phyloP scores from a whole-genome alignment of 2,329 filamentous ascomycete species.

The Penicillium sp. region DNA sequence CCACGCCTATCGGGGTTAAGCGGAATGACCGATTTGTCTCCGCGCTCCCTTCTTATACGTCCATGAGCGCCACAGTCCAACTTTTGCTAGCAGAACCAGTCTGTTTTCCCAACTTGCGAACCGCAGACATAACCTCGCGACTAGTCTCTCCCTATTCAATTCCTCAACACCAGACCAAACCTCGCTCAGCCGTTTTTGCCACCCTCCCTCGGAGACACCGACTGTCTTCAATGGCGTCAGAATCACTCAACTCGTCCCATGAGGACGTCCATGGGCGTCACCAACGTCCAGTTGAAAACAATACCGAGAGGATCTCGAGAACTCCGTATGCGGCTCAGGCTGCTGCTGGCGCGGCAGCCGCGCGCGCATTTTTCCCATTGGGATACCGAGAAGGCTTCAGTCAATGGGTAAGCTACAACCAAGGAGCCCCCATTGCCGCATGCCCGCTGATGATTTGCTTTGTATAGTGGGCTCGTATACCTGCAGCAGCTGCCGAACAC shows the following conservation, averaged over 20 bases:
- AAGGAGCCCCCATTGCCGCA: constrained; percentile 4
- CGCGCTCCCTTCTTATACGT: constrained; percentile 8
- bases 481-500: constrained; percentile 80
- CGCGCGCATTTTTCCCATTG: constrained; percentile 65
- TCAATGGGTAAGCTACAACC: constrained; percentile 70
- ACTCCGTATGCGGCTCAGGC: constrained; percentile 35
- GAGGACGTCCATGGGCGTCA: constrained; percentile 25
- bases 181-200: constrained; percentile 9
- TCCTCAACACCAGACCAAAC: background rate
- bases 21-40: constrained; percentile 23
- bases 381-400: constrained; percentile 87
- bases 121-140: background rate
- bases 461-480: constrained; percentile 75
- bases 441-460: constrained; percentile 15
- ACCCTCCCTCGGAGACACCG: constrained; percentile 16
- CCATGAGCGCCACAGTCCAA: constrained; percentile 16
- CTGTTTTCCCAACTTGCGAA: constrained; percentile 2
- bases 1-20: constrained; percentile 24
- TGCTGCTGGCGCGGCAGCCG: constrained; percentile 27
- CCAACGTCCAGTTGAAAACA: constrained; percentile 17
- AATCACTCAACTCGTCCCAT: constrained; percentile 34
- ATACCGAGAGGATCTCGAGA: constrained; percentile 8
- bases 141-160: background rate
- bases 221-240: constrained; percentile 35
- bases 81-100: constrained; percentile 9